Evolutionary conservation across 192 early-diverging fungal species (phyloP).

Genomic region (Backusella westeae): DNA sequence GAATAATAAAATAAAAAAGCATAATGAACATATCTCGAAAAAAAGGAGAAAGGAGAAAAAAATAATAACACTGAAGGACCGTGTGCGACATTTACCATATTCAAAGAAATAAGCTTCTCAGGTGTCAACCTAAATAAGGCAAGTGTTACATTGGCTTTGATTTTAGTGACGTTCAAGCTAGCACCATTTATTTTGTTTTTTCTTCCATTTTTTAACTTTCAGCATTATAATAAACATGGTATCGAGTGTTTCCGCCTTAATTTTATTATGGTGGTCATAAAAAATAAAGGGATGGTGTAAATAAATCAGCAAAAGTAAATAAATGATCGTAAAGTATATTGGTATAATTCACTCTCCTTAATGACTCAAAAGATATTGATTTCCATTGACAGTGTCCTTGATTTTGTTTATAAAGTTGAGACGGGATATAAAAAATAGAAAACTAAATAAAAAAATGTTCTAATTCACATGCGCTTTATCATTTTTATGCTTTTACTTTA

Average conservation of each 20-base stretch:
- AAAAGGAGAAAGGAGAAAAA: background rate
- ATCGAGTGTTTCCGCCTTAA: background rate
- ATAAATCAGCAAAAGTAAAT: background rate
- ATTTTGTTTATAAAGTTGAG: background rate
- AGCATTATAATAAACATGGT: background rate
- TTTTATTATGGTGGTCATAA: background rate
- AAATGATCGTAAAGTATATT: background rate
- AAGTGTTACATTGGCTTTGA: conserved; percentile 5
- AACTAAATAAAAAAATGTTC: background rate
- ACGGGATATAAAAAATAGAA: background rate
- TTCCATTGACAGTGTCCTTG: background rate
- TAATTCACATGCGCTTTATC: background rate
- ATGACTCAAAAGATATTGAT: background rate
- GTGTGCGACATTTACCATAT: background rate
- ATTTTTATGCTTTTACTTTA: background rate
- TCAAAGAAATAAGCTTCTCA: background rate
- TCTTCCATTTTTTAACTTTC: background rate
- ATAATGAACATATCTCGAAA: background rate
- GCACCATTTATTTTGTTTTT: background rate
- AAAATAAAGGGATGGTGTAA: background rate
- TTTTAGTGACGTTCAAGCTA: background rate
- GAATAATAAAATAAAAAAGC: background rate
- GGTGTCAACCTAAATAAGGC: background rate
- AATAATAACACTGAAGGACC: background rate
- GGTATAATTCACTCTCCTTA: background rate